Percentiles rank a stretch among this genome's conserved stretches.
phyloP scores from a whole-genome alignment of 2,329 filamentous ascomycete species.

The Elsinoe ampelina region DNA sequence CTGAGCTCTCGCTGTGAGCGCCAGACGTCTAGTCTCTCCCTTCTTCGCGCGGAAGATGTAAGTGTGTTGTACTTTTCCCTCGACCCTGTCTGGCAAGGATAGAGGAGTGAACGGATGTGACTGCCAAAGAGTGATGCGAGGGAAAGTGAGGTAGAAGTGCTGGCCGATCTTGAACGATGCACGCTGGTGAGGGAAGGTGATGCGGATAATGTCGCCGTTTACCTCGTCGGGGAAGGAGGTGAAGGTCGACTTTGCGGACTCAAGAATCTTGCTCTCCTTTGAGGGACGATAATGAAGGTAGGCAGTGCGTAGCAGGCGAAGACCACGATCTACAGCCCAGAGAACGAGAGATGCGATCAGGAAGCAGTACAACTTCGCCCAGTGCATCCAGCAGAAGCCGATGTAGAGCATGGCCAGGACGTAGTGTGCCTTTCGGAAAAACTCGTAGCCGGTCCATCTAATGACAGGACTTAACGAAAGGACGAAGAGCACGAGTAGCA shows the following conservation, averaged over 20 bases:
- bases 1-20: slow-evolving; percentile 33
- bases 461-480: slow-evolving; percentile 54
- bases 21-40: slow-evolving; percentile 52
- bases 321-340: slow-evolving; percentile 54
- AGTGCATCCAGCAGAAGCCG: slow-evolving; percentile 67
- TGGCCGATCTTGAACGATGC: slow-evolving; percentile 55
- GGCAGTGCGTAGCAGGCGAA: slow-evolving; percentile 49
- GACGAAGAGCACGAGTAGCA: slow-evolving; percentile 53
- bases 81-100: slow-evolving; percentile 36
- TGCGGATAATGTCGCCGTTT: slow-evolving; percentile 53
- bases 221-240: slow-evolving; percentile 50
- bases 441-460: slow-evolving; percentile 61
- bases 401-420: slow-evolving; percentile 65
- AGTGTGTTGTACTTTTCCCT: slow-evolving; percentile 21
- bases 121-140: slow-evolving; percentile 59
- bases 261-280: background rate
- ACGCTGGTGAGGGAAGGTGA: slow-evolving; percentile 57
- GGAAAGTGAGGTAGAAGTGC: slow-evolving; percentile 63
- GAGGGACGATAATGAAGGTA: slow-evolving; percentile 51
- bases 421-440: slow-evolving; percentile 67
- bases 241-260: slow-evolving; percentile 41
- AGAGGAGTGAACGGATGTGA: slow-evolving; percentile 62
- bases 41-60: slow-evolving; percentile 30
- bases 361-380: slow-evolving; percentile 58
- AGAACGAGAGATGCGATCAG: slow-evolving; percentile 57